Conservation (phyloP, 352 stramenopile species). For the Globisporangium solare region DNA sequence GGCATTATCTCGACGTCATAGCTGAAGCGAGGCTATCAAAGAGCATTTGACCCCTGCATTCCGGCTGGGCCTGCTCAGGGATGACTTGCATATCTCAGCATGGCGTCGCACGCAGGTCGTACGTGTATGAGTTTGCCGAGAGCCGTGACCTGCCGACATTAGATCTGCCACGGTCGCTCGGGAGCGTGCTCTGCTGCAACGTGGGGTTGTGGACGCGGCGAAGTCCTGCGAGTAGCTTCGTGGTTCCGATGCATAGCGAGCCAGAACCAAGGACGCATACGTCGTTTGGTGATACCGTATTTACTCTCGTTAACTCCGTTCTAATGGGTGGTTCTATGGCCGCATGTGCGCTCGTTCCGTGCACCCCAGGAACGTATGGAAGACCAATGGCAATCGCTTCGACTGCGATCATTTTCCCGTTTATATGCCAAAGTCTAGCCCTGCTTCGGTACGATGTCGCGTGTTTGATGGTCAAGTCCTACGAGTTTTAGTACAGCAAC, state of each 20-base stretch:
- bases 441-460: constrained; percentile 17
- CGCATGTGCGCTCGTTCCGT: not conserved
- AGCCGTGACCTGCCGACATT: constrained; percentile 8
- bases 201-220: not conserved
- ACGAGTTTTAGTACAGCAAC: constrained; percentile 23
- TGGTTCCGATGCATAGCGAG: not conserved
- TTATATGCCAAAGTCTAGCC: constrained; percentile 1
- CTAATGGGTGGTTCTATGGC: no score
- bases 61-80: no score
- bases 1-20: no score
- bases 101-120: not conserved
- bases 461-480: constrained; percentile 10
- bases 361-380: not conserved
- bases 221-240: not conserved
- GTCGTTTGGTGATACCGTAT: no score
- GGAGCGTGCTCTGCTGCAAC: constrained; percentile 2
- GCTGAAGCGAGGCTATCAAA: no score
- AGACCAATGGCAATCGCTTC: not conserved
- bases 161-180: constrained; percentile 10
- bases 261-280: no score
- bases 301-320: not conserved
- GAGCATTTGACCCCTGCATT: no score
- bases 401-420: not conserved
- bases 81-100: no score
- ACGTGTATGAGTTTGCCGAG: constrained; percentile 15